Evolutionary conservation across 1,139 yeast species (phyloP), one percentile per base, ranked within the genome.

Genomic region (Debaryomyces coudertii): DNA sequence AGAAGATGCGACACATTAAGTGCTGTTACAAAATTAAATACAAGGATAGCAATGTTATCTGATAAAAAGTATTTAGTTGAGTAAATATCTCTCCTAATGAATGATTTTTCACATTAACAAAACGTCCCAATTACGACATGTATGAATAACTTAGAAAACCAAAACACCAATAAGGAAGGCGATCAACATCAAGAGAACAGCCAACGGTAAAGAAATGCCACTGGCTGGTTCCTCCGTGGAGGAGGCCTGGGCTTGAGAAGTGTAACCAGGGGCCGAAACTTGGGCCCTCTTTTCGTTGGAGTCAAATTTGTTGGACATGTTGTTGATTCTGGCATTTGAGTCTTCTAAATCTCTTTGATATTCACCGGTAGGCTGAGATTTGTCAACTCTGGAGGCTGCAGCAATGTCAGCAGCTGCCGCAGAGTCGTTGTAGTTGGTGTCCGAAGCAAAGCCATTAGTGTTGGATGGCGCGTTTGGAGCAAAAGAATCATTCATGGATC

Each of bases 101-200:
- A 24, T 36, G 40, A 36, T 24, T 25, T n/a, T 22, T 22, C n/a
- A 9, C 14, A 18, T 24, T 24, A n/a, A 36, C 27, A 18, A 36
- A 14, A 28, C 40, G 28, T 27, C 39, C 29, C 12, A 27, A 18
- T 20, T 40, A 7, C 29, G n/a, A 12, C 18, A 9, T n/a, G 25
- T 37, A 34, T 8, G 23, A 40, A 42, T 33, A 36, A 33, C 34
- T 63, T 70, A 80, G 58, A 80, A 79, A 48, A 81, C 70, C 60
- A 77, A 69, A 83, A 85, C 81, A 44, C 87, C 86, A 51, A 80
- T 64, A 51, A 82, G 68, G 69, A 82, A 82, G 44, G 87, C 81
- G 51, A 81, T 55, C 42, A 82, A 56, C 54, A 80, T 77, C 58
- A 82, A 70, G 42, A 78, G 60, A 38, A 76, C 67, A 29, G 83